A percentile compares a stretch with the other conserved stretches of the same genome.
Evolutionary conservation across 331 rosid species (phyloP).

Genomic region (Quercus tomentella): DNA sequence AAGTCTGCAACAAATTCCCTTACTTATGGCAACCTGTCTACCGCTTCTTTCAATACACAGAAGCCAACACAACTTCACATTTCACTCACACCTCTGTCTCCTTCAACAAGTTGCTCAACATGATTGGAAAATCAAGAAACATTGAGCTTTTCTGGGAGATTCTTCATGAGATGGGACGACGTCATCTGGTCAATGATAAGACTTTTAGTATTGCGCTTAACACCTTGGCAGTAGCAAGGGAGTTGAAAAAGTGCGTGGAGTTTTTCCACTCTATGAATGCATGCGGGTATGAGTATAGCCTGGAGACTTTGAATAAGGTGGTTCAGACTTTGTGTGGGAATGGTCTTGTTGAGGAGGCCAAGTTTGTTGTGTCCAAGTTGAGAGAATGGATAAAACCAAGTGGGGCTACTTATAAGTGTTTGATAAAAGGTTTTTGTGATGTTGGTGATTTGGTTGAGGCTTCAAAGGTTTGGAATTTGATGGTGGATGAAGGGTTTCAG

Average conservation of each 20-base stretch:
- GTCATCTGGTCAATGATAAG: constrained; percentile 47
- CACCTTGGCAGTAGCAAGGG: constrained; percentile 54
- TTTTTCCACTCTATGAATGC: constrained; percentile 64
- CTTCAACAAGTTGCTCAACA: constrained; percentile 52
- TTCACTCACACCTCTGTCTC: constrained; percentile 59
- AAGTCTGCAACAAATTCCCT: too few relatives aligned
- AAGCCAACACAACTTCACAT: constrained; percentile 28
- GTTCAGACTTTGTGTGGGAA: constrained; percentile 43
- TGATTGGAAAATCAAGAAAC: constrained; percentile 48
- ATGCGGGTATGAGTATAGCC: constrained; percentile 42
- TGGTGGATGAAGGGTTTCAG: constrained; percentile 71
- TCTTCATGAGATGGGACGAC: constrained; percentile 42
- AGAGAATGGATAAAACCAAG: constrained; percentile 46
- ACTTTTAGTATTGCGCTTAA: constrained; percentile 46
- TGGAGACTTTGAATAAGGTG: constrained; percentile 46
- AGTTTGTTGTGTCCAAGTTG: constrained; percentile 49
- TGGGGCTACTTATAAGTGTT: constrained; percentile 42
- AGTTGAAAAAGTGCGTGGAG: constrained; percentile 65
- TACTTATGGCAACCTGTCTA: constrained; percentile 35
- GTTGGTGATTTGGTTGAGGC: constrained; percentile 72
- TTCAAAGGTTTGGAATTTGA: constrained; percentile 74
- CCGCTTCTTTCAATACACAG: constrained; percentile 50
- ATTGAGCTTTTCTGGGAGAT: constrained; percentile 62
- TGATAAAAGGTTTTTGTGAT: constrained; percentile 60
- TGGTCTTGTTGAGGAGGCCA: constrained; percentile 66